Evolutionary conservation across 768 basidiomycete species (phyloP), one percentile per base, ranked within the genome.

Genomic region (Antrodiella citrinella): DNA sequence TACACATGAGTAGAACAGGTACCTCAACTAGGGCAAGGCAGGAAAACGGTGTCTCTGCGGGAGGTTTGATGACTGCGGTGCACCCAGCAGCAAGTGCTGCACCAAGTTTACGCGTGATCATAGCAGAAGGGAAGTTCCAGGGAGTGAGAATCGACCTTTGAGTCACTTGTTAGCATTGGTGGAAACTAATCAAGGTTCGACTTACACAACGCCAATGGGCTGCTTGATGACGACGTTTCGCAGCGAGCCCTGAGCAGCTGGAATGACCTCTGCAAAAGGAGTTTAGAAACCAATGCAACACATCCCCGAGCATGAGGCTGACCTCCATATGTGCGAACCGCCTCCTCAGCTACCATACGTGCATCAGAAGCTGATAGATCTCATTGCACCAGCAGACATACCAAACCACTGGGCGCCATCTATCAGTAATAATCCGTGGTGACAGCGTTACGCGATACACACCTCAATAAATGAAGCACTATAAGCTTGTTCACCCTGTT

Each of bases 81-180:
- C 95, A 97, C n/a, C 96, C 96, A 13, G 92, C 92, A 1, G 94
- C 95, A 13, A 98, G 77, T 20, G 90, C 91, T 23, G 91, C 81
- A 22, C 81, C 90, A 13, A 92, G 70, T 66, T 94, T 94, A n/a
- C 91, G 84, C 0, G 87, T 86, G 19, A 91, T 87, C 91, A 94
- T 94, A 0, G 91, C 90, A 21, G 87, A 91, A 2, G 94, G 94
- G 71, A 96, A 97, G 67, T 96, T 93, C 90, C 88, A 89, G 26
- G 87, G 87, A 0, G 87, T 89, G 39, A 90, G 56, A 55, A 91
- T 87, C 4, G 84, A 83, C 7, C 88, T 91, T 55, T n/a, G n/a
- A n/a, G n/a, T n/a, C n/a, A 21, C 7, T 24, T 15, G 5, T 4
- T 3, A 48, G n/a, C n/a, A 19, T 12, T 24, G 13, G 20, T 18